Evolutionary conservation across 495 filamentous ascomycete species (phyloP), one percentile per base, ranked within the genome.

Genomic region (Neurospora tetrasperma): DNA sequence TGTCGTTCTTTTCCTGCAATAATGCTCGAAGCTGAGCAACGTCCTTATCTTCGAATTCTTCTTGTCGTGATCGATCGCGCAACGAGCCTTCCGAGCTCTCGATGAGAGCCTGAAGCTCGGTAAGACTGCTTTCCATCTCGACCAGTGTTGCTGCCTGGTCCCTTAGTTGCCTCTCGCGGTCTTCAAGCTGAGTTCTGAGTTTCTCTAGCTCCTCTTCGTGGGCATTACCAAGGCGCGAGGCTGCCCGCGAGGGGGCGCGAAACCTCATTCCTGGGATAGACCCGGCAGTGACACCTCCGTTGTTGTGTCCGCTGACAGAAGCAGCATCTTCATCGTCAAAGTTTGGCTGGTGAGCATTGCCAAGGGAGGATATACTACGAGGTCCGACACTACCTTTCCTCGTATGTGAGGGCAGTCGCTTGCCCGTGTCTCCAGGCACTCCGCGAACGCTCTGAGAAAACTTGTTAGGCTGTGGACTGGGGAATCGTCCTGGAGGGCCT

Each of bases 1-100:
- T 97, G 62, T 99, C 96, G 76, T 98, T 97, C 85, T 97, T 97
- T 80, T 99, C 96, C 20, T 94, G 88, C 43, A 99, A 82, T 73
- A 97, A 80, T 14, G 89, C 86, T 41, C 96, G 92, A 71, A 99
- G 84, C 75, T 94, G 92, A 5, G 88, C 76, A 5, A 89, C 86
- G 78, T 97, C 94, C 69, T 89, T 89, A 44, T 94, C 91, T 68
- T 96, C 94, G n/a, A 92, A 80, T 73, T 90, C 90, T 72, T 79
- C 82, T 35, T 77, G 76, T 70, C 77, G 76, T 35, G 66, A n/a
- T 7, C 78, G 80, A 59, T 82, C 80, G 62, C 78, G 80, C 31
- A 80, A 79, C 41, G 79, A 77, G 14, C 80, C 78, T 16, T 84
- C 83, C 62, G 85, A 83, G 72, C 83, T 82, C 54, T 87, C 87